phyloP scores from a whole-genome alignment of 1,284 basidiomycete species.

The Ceratobasidium sp. region DNA sequence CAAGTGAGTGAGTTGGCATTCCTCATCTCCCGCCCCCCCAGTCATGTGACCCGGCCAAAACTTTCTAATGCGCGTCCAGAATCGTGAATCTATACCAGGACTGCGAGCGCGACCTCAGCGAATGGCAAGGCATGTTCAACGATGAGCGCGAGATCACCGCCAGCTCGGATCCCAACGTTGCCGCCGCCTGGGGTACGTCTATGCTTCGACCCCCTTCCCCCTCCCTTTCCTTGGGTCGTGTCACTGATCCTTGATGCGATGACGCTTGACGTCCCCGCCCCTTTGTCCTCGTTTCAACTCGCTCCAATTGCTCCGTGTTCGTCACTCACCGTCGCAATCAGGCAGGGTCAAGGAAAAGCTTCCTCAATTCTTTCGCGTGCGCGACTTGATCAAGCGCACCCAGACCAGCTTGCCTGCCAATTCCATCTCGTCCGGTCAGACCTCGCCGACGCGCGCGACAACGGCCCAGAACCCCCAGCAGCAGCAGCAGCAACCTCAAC shows the following conservation, averaged over 20 bases:
- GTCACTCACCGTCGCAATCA: constrained; percentile 37
- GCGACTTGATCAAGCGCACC: constrained; percentile 43
- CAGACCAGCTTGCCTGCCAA: constrained; percentile 22
- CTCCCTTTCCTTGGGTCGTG: constrained; percentile 18
- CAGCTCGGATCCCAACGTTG: constrained; percentile 39
- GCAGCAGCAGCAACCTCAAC: background rate
- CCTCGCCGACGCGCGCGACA: constrained; percentile 30
- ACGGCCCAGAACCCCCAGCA: constrained; percentile 35
- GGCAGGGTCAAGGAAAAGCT: constrained; percentile 44
- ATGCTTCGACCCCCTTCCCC: background rate
- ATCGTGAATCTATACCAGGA: constrained; percentile 43
- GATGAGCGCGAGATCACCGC: constrained; percentile 41
- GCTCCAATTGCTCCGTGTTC: constrained; percentile 23
- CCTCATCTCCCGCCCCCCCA: constrained; percentile 20
- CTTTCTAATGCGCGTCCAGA: constrained; percentile 38
- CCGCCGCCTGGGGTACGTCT: constrained; percentile 43
- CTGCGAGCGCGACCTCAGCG: constrained; percentile 43
- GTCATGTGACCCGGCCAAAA: constrained; percentile 32
- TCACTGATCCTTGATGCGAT: constrained; percentile 39
- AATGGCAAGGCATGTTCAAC: constrained; percentile 37
- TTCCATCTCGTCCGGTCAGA: constrained; percentile 29
- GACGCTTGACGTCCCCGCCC: constrained; percentile 29
- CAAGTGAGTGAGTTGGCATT: constrained; percentile 41
- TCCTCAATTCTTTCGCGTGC: constrained; percentile 44
- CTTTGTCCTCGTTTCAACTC: constrained; percentile 36